Conservation (phyloP, 305 asterid genomes). For the Rubia balearica region DNA sequence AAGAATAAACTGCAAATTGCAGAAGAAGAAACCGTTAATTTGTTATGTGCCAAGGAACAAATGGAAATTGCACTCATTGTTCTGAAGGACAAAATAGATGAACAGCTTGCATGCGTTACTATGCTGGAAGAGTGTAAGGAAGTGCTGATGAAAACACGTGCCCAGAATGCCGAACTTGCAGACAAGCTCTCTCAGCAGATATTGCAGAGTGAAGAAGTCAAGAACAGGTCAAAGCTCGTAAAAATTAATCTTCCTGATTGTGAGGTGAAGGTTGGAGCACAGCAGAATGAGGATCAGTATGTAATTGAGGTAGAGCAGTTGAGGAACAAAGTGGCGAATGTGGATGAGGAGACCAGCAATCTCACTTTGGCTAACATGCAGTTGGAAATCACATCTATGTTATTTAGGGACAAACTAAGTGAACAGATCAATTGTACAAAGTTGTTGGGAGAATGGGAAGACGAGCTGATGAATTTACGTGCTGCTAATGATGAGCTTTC, state of each 20-base stretch:
- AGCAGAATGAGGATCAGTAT: not conserved
- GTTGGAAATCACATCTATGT: constrained; percentile 43
- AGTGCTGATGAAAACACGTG: constrained; percentile 36
- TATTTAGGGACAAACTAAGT: constrained; percentile 46
- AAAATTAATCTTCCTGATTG: constrained; percentile 73
- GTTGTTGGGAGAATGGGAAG: constrained; percentile 37
- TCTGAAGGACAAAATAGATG: constrained; percentile 51
- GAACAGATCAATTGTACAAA: constrained; percentile 35
- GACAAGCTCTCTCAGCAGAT: constrained; percentile 68
- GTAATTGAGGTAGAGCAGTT: constrained; percentile 9
- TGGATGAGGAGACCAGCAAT: constrained; percentile 43
- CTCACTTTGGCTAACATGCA: constrained; percentile 50
- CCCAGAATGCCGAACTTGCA: constrained; percentile 45
- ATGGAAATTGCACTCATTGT: constrained; percentile 45
- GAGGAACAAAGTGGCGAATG: constrained; percentile 23
- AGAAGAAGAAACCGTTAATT: constrained; percentile 43
- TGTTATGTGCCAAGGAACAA: constrained; percentile 54
- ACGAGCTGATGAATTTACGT: constrained; percentile 37
- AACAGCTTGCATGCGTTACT: constrained; percentile 29
- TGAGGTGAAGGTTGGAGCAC: constrained; percentile 1
- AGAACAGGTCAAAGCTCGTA: constrained; percentile 54
- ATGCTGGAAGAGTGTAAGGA: constrained; percentile 41
- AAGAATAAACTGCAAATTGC: constrained; percentile 30
- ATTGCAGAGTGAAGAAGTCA: constrained; percentile 64
- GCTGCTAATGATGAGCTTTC: constrained; percentile 49